Evolutionary conservation across 2,329 filamentous ascomycete species (phyloP).

Genomic region (Diaporthe aspalathi): DNA sequence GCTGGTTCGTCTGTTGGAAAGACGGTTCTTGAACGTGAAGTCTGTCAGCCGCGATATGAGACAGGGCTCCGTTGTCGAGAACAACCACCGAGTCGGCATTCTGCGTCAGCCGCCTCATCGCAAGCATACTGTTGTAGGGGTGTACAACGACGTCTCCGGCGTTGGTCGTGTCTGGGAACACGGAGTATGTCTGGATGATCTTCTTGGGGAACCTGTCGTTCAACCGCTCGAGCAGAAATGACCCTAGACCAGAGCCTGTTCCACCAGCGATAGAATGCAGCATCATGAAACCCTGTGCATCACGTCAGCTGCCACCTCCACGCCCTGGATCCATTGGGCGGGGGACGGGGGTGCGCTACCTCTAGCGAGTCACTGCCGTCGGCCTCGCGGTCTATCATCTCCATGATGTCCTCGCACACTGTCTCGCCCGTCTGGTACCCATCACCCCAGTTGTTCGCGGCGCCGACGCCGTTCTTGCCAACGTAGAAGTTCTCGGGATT

Average conservation of each 20-base stretch:
- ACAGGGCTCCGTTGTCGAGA: constrained; percentile 93
- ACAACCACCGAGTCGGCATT: constrained; percentile 99
- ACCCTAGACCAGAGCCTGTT: constrained; percentile 95
- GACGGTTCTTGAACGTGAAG: constrained; percentile 95
- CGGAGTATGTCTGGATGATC: constrained; percentile 98
- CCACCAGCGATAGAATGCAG: constrained; percentile 97
- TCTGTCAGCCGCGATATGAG: constrained; percentile 92
- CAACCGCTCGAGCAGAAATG: constrained; percentile 91
- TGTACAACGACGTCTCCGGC: constrained; percentile 94
- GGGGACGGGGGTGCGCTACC: no score
- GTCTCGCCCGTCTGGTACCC: constrained; percentile 93
- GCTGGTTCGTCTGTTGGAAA: constrained; percentile 96
- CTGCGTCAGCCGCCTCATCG: constrained; percentile 90
- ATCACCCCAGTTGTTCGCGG: constrained; percentile 98
- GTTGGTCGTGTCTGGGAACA: constrained; percentile 94
- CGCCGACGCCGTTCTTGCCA: constrained; percentile 91
- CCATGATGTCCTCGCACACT: constrained; percentile 96
- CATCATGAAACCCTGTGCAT: constrained; percentile 88
- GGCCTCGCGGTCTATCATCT: constrained; percentile 99
- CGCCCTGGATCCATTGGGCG: constrained; percentile 17
- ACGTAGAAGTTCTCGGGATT: constrained; percentile 99
- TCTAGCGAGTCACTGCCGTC: constrained; percentile 98
- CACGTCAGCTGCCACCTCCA: constrained; percentile 41
- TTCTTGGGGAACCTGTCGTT: constrained; percentile 99
- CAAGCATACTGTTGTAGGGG: constrained; percentile 95